Percentiles rank a stretch among this genome's conserved stretches.
These are phyloP conservation scores for Thermomucor indicae-seudaticae DNA, from an alignment of 371 early-diverging fungal species.

Conservation along the genomic window DNA sequence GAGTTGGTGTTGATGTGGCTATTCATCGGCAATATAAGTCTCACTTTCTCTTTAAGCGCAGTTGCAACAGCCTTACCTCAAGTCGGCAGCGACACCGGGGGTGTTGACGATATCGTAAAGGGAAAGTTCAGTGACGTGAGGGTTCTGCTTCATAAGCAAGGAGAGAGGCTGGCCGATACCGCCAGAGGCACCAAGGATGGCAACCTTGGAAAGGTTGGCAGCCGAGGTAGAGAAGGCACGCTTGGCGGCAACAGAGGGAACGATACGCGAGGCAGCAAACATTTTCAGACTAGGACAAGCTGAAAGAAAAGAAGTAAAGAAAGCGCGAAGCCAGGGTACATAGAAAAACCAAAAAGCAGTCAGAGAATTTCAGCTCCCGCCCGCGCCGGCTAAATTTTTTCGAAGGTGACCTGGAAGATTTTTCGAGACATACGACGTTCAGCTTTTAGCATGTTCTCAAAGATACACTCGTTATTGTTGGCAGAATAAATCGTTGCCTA, in stretches of 20 bases:
- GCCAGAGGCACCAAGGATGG: conserved; percentile 89
- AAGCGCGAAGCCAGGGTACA: too few species aligned
- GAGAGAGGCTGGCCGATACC: conserved; percentile 93
- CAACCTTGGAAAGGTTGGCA: conserved; percentile 69
- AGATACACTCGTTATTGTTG: too few species aligned
- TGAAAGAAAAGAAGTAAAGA: too few species aligned
- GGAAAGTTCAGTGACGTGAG: conserved; percentile 80
- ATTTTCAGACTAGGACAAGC: too few species aligned
- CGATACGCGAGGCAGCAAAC: conserved; percentile 48
- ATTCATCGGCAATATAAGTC: neutral
- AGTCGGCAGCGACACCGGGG: conserved; percentile 96
- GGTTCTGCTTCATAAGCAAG: conserved; percentile 80
- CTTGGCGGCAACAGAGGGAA: conserved; percentile 52
- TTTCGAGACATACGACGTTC: too few species aligned
- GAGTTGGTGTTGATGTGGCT: conserved; percentile 94
- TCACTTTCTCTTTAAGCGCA: neutral
- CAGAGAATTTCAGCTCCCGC: too few species aligned
- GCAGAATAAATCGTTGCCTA: too few species aligned
- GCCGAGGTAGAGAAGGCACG: conserved; percentile 63
- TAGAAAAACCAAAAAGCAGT: too few species aligned
- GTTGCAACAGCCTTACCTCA: conserved; percentile 32
- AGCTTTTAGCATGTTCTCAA: too few species aligned
- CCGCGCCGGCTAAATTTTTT: too few species aligned
- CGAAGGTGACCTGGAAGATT: too few species aligned
- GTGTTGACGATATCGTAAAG: conserved; percentile 97